Evolutionary conservation across 129 eudicot genomes (phyloP), one percentile per base, ranked within the genome.

Genomic region (Tagetes patula): DNA sequence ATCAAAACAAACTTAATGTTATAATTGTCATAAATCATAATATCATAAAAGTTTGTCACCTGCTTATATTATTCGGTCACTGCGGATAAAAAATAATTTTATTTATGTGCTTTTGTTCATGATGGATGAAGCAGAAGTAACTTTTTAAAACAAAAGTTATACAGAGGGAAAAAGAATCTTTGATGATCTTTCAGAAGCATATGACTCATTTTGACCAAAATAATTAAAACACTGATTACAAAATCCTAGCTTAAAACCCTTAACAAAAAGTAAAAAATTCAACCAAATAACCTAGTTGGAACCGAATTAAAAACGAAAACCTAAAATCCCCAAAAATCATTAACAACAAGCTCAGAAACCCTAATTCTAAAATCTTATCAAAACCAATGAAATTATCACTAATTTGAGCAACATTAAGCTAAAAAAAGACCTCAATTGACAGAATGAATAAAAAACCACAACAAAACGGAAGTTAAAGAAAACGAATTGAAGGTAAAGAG

Each of bases 321-420:
- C 67, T 61, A 59, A 68, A 49, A 34, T 69, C 5, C 84, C 76
- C 77, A 52, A 70, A 70, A 69, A 34, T 65, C 61, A 54, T 72
- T 69, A 31, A 66, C 46, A 66, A 39, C 43, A 20, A 8, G 38
- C 64, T 66, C 53, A 40, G 49, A 78, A 79, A 79, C 79, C 79
- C 83, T 74, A 79, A 47, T 14, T 73, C 49, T 27, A 12, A 60
- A 80, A 67, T 74, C 36, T 49, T 30, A 48, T 56, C 9, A 20
- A 73, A n/a, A 13, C 55, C 47, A 48, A 49, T 65, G 0, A 67
- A 74, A 67, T 48, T 38, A 12, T 3, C 70, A 43, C 34, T n/a
- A 74, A 80, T 67, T 60, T 27, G 13, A 68, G 48, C 40, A 12
- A 74, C 2, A 46, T 30, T 40, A 42, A 59, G 45, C 67, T 8